Base-by-base conservation (phyloP, 2,329 filamentous ascomycete genomes). In the Rhinocladiella mackenziei region DNA sequence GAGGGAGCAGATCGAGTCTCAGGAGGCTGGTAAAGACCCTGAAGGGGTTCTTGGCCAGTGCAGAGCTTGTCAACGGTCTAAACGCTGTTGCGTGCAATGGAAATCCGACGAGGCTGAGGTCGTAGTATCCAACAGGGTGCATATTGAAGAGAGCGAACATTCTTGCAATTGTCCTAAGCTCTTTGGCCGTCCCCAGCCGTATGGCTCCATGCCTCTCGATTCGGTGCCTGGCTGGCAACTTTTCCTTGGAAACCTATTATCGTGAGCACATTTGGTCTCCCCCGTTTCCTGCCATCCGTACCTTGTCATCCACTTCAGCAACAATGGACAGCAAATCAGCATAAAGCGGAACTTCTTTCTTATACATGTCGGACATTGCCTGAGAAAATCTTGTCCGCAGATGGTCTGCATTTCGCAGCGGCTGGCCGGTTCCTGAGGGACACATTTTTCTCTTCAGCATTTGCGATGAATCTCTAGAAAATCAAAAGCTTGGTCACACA, bases 21-120 rank as follows among this genome's bases (percentile, higher is more conserved):
- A 71, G 52, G 1, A 71, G 52, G 2, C 66, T 67, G 2, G 67
- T 65, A 44, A 71, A 69, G 7, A 1, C 73, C 51, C 14, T 69
- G 50, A 4, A 71, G 49, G 73, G 72, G 39, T 75, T 70, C 11
- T 52, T 53, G 2, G 55, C 45, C 2, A 76, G 58, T 0, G 68
- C 61, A 2, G 58, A 51, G 0, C 47, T 39, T 4, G 54, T 60
- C 0, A 56, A 59, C 0, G 73, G 72, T 2, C 74, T 67, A 47
- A 77, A 77, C 6, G 67, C 70, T 0, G 74, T 77, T 1, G 72
- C 72, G 42, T 76, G 72, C 57, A 77, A 66, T 0, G 74, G 74
- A 10, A 77, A 60, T 0, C 67, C 66, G 2, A 68, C 72, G 0
- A 65, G 54, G 0, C 65, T 66, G 0, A 77, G 62, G 41, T 77